Conservation (phyloP, 2,329 filamentous ascomycete species). For the Hirsutella thompsonii region DNA sequence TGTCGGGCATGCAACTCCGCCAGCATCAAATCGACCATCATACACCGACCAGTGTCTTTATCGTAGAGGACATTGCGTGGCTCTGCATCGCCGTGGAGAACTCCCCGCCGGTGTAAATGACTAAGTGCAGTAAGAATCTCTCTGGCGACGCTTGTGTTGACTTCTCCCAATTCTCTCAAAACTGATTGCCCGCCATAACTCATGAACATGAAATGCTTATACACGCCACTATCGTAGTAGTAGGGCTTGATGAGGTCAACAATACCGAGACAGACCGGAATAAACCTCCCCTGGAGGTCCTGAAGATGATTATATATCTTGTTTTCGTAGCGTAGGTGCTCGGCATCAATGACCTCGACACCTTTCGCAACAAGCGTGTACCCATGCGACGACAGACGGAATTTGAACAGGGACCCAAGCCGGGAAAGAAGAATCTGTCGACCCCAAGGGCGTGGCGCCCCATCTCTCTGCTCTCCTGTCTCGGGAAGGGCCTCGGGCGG, state of each 20-base stretch:
- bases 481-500: neutral
- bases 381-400: slow-evolving; percentile 17
- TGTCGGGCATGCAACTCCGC: slow-evolving; percentile 10
- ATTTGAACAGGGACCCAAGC: slow-evolving; percentile 20
- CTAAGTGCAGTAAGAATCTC: too few species aligned
- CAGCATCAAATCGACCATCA: slow-evolving; percentile 20
- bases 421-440: neutral
- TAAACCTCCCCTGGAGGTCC: slow-evolving; percentile 15
- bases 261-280: slow-evolving; percentile 21
- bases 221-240: slow-evolving; percentile 17
- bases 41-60: slow-evolving; percentile 8
- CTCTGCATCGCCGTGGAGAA: slow-evolving; percentile 17
- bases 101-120: too few species aligned
- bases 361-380: slow-evolving; percentile 22
- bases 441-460: neutral
- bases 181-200: slow-evolving; percentile 11
- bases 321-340: slow-evolving; percentile 14
- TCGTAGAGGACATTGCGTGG: slow-evolving; percentile 19
- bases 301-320: slow-evolving; percentile 15
- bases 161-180: too few species aligned
- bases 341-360: slow-evolving; percentile 12
- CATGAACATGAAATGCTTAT: slow-evolving; percentile 19
- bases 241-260: slow-evolving; percentile 15
- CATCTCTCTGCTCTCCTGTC: neutral
- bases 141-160: too few species aligned